Percentiles rank a stretch among this genome's conserved stretches.
Evolutionary conservation across 192 early-diverging fungal genomes (phyloP).

Genomic region (Mortierella alpina): DNA sequence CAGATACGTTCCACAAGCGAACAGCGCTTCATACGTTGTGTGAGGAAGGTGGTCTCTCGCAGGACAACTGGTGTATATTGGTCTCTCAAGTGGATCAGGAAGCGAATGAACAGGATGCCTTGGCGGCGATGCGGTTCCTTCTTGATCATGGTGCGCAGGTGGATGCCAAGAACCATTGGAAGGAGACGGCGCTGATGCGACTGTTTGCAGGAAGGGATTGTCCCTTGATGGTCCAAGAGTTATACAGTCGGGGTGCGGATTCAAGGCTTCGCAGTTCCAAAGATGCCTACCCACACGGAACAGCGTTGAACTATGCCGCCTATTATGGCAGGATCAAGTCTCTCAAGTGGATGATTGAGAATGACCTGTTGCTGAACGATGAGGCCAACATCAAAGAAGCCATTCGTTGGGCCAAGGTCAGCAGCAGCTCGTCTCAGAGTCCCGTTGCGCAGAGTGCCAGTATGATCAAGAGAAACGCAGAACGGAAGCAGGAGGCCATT

Average conservation of each 20-base stretch:
- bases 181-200: slow-evolving; percentile 47
- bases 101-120: slow-evolving; percentile 38
- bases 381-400: slow-evolving; percentile 47
- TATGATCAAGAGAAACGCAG: slow-evolving; percentile 24
- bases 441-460: slow-evolving; percentile 19
- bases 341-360: slow-evolving; percentile 53
- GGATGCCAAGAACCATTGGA: slow-evolving; percentile 53
- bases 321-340: slow-evolving; percentile 44
- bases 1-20: slow-evolving; percentile 40
- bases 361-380: slow-evolving; percentile 47
- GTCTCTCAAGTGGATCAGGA: slow-evolving; percentile 36
- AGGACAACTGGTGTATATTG: slow-evolving; percentile 39
- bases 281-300: slow-evolving; percentile 44
- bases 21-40: slow-evolving; percentile 48
- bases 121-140: slow-evolving; percentile 49
- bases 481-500: slow-evolving; percentile 37
- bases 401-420: slow-evolving; percentile 29
- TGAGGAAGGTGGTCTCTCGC: slow-evolving; percentile 41
- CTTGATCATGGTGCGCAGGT: slow-evolving; percentile 37
- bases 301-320: slow-evolving; percentile 37
- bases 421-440: slow-evolving; percentile 3
- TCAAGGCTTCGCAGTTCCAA: slow-evolving; percentile 42
- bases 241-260: slow-evolving; percentile 48
- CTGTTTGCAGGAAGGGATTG: slow-evolving; percentile 42
- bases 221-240: slow-evolving; percentile 48